These are phyloP conservation scores for Paxillus involutus DNA, from an alignment of 768 basidiomycete genomes.

Conservation along the genomic window DNA sequence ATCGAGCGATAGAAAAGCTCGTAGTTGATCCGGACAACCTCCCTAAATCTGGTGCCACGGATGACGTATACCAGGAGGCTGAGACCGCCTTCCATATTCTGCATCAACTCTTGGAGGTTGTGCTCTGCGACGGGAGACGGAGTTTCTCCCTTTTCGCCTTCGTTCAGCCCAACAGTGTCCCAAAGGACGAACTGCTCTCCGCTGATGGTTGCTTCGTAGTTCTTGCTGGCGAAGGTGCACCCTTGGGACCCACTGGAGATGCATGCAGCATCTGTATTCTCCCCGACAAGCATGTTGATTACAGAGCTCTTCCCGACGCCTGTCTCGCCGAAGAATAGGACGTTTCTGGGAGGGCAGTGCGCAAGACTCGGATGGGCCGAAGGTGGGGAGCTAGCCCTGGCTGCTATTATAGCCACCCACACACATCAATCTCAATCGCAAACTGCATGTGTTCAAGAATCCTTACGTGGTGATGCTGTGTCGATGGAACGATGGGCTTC, in stretches of 20 bases:
- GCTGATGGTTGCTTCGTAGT: not conserved
- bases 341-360: not conserved
- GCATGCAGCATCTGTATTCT: constrained; percentile 11
- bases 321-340: constrained; percentile 30
- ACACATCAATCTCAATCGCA: too few species aligned
- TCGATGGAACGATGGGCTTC: too few species aligned
- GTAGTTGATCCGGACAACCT: constrained; percentile 29
- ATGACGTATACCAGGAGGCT: constrained; percentile 35
- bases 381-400: too few species aligned
- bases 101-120: constrained; percentile 18
- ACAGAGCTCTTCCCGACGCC: constrained; percentile 18
- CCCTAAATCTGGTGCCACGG: constrained; percentile 30
- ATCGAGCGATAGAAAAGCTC: constrained; percentile 28
- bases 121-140: constrained; percentile 3
- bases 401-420: too few species aligned
- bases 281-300: constrained; percentile 28
- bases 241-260: constrained; percentile 17
- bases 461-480: too few species aligned
- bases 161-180: constrained; percentile 33
- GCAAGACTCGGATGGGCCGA: too few species aligned
- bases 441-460: too few species aligned
- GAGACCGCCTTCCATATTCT: constrained; percentile 26
- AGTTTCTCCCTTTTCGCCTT: constrained; percentile 16
- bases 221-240: constrained; percentile 5
- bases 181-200: constrained; percentile 8